These are phyloP conservation scores for Candida jianshihensis DNA, from an alignment of 805 yeast genomes.

Conservation along the genomic window DNA sequence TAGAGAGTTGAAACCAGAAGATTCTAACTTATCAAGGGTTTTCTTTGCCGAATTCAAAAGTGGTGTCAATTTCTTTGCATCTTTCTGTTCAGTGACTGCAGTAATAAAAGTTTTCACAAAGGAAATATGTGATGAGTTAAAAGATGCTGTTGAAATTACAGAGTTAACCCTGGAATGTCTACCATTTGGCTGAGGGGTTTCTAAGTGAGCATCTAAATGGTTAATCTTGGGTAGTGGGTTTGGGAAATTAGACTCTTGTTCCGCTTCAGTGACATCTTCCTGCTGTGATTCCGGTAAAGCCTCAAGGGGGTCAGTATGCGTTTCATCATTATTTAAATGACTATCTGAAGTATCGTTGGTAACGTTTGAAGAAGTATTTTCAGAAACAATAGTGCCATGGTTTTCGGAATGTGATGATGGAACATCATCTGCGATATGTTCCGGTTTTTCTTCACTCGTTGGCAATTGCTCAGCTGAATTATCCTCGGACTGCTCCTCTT, in stretches of 20 bases:
- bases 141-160: slow-evolving; percentile 13
- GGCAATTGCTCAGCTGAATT: too few relatives aligned
- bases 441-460: too few relatives aligned
- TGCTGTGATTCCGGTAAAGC: slow-evolving; percentile 3
- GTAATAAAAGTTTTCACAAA: slow-evolving; percentile 56
- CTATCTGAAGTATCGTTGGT: neutral
- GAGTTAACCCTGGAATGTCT: slow-evolving; percentile 17
- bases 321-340: neutral
- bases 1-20: slow-evolving; percentile 34
- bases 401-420: too few relatives aligned
- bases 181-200: neutral
- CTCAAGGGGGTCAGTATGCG: neutral
- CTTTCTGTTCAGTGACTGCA: slow-evolving; percentile 49
- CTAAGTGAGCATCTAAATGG: slow-evolving; percentile 5
- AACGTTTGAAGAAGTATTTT: too few relatives aligned
- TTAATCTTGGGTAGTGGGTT: slow-evolving; percentile 15
- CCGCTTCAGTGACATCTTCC: slow-evolving; percentile 11
- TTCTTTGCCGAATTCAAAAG: slow-evolving; percentile 26
- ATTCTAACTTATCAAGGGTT: slow-evolving; percentile 22
- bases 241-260: slow-evolving; percentile 8
- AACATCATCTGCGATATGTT: too few relatives aligned
- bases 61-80: slow-evolving; percentile 42
- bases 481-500: too few relatives aligned
- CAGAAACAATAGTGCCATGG: too few relatives aligned
- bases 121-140: slow-evolving; percentile 24